Percentiles rank a stretch among this genome's conserved stretches.
These are phyloP conservation scores for Herpotrichia juniperi DNA, from an alignment of 2,329 filamentous ascomycete species.

Conservation along the genomic window DNA sequence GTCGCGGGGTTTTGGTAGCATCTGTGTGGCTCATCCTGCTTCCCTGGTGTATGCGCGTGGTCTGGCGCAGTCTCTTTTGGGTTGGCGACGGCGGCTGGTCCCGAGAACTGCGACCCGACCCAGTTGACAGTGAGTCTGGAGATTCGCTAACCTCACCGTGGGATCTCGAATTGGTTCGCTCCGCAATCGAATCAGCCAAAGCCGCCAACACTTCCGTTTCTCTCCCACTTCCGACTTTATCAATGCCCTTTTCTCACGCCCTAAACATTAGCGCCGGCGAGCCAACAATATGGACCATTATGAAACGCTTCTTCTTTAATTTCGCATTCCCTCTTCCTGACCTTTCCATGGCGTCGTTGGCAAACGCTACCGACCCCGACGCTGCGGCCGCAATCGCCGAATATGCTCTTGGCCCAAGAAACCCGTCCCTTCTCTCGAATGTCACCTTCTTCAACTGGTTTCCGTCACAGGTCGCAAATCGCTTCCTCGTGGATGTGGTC, in stretches of 20 bases:
- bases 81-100: conserved; percentile 79
- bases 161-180: conserved; percentile 25
- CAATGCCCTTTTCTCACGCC: conserved; percentile 48
- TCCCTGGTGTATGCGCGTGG: conserved; percentile 86
- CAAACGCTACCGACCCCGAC: conserved; percentile 22
- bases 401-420: conserved; percentile 26
- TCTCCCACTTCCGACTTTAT: conserved; percentile 33
- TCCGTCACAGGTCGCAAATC: conserved; percentile 72
- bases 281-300: conserved; percentile 53
- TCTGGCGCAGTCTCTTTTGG: conserved; percentile 96
- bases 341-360: conserved; percentile 30
- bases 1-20: conserved; percentile 77
- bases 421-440: conserved; percentile 60
- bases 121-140: conserved; percentile 1
- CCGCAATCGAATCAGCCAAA: conserved; percentile 24
- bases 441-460: conserved; percentile 58
- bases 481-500: conserved; percentile 78
- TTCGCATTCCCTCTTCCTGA: conserved; percentile 29
- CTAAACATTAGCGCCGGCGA: conserved; percentile 51
- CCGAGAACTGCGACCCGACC: conserved; percentile 43
- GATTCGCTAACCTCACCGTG: conserved; percentile 7
- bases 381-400: conserved; percentile 37
- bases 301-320: conserved; percentile 50
- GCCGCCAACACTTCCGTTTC: conserved; percentile 24
- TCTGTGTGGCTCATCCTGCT: conserved; percentile 89